Evolutionary conservation across 2,329 filamentous ascomycete species (phyloP).

Genomic region (Lasiodiplodia citricola): DNA sequence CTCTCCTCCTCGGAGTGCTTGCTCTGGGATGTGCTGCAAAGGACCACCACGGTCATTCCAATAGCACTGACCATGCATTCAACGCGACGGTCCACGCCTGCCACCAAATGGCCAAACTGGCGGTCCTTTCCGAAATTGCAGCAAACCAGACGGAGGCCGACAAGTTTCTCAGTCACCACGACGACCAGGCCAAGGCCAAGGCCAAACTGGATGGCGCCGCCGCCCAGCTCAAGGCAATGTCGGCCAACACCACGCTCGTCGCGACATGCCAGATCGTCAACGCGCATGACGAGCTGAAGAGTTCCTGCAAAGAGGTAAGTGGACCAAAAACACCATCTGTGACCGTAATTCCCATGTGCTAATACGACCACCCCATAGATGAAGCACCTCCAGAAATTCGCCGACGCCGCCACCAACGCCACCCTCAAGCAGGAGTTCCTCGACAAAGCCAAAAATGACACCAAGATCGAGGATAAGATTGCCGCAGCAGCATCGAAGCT

Average conservation of each 20-base stretch:
- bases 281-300: conserved; percentile 11
- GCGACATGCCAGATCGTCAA: not conserved
- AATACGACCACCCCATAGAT: not conserved
- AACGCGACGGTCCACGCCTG: not conserved
- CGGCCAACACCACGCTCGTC: conserved; percentile 6
- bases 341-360: not conserved
- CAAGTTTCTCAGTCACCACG: not conserved
- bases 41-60: not conserved
- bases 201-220: not conserved
- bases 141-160: not conserved
- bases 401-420: not conserved
- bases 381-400: conserved; percentile 4
- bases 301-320: conserved; percentile 1
- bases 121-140: conserved; percentile 1
- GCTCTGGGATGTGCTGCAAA: not conserved
- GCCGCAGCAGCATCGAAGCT: not conserved
- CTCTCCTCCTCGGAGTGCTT: not conserved
- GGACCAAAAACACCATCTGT: not conserved
- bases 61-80: not conserved
- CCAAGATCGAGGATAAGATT: conserved; percentile 1
- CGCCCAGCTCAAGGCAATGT: not conserved
- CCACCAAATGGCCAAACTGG: not conserved
- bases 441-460: conserved; percentile 11
- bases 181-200: conserved; percentile 1
- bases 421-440: conserved; percentile 7